phyloP scores from a whole-genome alignment of 164 flowering plant genomes.

The Stephania yunnanensis region DNA sequence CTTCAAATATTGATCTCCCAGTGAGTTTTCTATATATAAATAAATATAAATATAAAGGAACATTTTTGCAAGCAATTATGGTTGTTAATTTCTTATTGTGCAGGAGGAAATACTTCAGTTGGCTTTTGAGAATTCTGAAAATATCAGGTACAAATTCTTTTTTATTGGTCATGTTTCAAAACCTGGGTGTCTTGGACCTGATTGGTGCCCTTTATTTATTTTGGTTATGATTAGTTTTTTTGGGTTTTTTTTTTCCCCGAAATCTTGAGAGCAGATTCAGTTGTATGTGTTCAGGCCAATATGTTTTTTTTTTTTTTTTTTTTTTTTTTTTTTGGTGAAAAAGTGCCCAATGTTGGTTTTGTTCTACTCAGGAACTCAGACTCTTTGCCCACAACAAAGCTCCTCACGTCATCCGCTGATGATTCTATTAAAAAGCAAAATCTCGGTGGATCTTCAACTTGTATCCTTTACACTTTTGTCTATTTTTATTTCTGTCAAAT shows the following conservation, averaged over 20 bases:
- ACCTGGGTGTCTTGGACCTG: not conserved
- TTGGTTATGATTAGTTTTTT: not conserved
- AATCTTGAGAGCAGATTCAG: conserved; percentile 2
- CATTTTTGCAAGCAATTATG: not conserved
- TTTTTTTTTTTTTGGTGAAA: not conserved
- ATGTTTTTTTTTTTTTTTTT: not conserved
- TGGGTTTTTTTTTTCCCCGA: not conserved
- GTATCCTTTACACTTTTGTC: conserved; percentile 49
- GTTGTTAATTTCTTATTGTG: conserved; percentile 3
- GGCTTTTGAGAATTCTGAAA: conserved; percentile 33
- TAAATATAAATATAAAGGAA: not conserved
- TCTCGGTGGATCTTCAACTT: conserved; percentile 43
- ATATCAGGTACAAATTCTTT: conserved; percentile 36
- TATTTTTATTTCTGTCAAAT: not conserved
- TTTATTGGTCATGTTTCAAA: conserved; percentile 1
- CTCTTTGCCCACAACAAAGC: conserved; percentile 38
- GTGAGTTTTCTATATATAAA: conserved; percentile 38
- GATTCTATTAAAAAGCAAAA: conserved; percentile 55
- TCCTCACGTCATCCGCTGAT: conserved; percentile 55
- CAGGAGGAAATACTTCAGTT: conserved; percentile 46
- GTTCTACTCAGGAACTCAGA: conserved; percentile 52
- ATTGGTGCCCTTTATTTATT: not conserved
- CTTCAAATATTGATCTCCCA: conserved; percentile 35
- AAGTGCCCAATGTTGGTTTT: conserved; percentile 8
- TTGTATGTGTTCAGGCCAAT: conserved; percentile 3